Percentiles rank a stretch among this genome's conserved stretches.
phyloP scores from a whole-genome alignment of 2,329 filamentous ascomycete species.

The Pseudocercospora vitis region DNA sequence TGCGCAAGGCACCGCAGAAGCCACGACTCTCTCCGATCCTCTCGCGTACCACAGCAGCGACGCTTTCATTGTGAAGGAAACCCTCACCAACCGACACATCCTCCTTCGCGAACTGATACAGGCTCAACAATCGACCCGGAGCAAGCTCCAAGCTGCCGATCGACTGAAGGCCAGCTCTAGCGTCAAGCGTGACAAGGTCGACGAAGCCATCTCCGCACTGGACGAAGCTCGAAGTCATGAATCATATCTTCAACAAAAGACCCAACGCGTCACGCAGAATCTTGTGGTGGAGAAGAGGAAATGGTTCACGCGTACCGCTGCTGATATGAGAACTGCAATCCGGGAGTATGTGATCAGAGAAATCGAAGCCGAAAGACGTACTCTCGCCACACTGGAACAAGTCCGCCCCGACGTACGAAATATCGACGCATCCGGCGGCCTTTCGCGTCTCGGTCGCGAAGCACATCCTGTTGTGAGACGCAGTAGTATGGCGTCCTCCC shows the following conservation, averaged over 20 bases:
- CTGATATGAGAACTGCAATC: constrained; percentile 79
- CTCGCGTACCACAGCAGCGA: constrained; percentile 94
- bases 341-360: constrained; percentile 91
- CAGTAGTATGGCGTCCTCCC: constrained; percentile 79
- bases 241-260: constrained; percentile 78
- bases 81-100: constrained; percentile 95
- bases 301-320: constrained; percentile 84
- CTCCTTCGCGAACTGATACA: constrained; percentile 89
- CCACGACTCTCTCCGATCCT: constrained; percentile 89
- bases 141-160: constrained; percentile 81
- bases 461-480: constrained; percentile 74
- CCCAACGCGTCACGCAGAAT: constrained; percentile 83
- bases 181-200: constrained; percentile 91
- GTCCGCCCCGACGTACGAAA: constrained; percentile 89
- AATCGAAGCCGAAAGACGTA: constrained; percentile 92
- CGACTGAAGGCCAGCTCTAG: constrained; percentile 82
- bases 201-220: constrained; percentile 88
- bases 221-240: constrained; percentile 86
- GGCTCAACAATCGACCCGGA: constrained; percentile 80
- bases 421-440: constrained; percentile 86
- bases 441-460: constrained; percentile 86
- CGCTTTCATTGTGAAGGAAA: constrained; percentile 97
- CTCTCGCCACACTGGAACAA: constrained; percentile 86
- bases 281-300: constrained; percentile 82
- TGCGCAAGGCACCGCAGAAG: constrained; percentile 93